Percentiles rank a stretch among this genome's conserved stretches.
Conservation (phyloP, 2,329 filamentous ascomycete genomes). For the Parastagonospora nodorum region DNA sequence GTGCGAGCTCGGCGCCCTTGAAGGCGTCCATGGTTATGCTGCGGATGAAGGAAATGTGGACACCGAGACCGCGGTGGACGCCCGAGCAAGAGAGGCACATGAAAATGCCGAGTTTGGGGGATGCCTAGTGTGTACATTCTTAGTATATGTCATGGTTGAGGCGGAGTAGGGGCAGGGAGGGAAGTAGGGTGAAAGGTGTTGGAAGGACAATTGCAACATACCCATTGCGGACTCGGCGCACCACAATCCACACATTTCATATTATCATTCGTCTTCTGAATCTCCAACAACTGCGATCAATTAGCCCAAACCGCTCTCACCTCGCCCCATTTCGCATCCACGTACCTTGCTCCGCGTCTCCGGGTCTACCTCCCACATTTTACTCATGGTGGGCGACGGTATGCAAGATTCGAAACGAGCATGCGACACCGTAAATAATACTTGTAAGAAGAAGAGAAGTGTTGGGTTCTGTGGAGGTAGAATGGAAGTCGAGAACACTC, state of each 20-base stretch:
- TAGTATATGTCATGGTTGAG: constrained; percentile 14
- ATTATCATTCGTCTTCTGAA: constrained; percentile 90
- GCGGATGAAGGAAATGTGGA: constrained; percentile 97
- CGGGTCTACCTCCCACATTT: constrained; percentile 99
- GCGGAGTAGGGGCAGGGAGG: constrained; percentile 4
- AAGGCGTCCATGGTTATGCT: constrained; percentile 99
- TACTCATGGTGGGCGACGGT: constrained; percentile 53
- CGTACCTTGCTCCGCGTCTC: constrained; percentile 92
- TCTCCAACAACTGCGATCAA: constrained; percentile 73
- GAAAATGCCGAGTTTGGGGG: constrained; percentile 97
- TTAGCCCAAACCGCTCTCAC: constrained; percentile 3
- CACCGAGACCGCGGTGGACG: constrained; percentile 90
- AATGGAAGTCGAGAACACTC: constrained; percentile 8
- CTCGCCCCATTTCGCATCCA: neutral
- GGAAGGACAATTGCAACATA: constrained; percentile 48
- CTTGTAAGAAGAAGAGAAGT: neutral
- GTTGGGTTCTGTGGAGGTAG: neutral
- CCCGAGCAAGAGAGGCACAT: constrained; percentile 97
- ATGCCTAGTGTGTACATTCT: constrained; percentile 56
- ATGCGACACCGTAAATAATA: neutral
- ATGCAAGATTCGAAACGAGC: no score
- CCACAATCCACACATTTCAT: constrained; percentile 92
- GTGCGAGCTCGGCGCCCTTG: constrained; percentile 87
- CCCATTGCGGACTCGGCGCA: constrained; percentile 97
- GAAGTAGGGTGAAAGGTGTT: constrained; percentile 4